Evolutionary conservation across 2,329 filamentous ascomycete species (phyloP), one percentile per base, ranked within the genome.

Genomic region (Exophiala sp.): DNA sequence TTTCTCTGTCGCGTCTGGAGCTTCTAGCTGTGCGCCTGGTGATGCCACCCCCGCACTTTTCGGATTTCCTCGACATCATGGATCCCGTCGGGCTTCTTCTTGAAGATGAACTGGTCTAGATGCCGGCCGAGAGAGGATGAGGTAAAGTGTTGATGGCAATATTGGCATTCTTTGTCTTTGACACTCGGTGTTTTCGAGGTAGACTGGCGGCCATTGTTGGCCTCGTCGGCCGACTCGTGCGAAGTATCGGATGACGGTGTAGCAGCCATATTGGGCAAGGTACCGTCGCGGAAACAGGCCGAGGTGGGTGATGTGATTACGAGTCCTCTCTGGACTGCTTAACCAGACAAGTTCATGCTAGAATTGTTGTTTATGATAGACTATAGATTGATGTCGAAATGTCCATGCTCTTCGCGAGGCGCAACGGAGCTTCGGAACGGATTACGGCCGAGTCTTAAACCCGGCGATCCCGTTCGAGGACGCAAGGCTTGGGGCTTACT

Each of bases 51-150:
- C 46, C 91, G 81, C 62, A 95, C 73, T 68, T 85, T 87, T 59
- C 80, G 79, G 62, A 97, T 97, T 67, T 88, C 87, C 6, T 91
- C 87, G 51, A 96, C 87, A 71, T 95, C 78, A 69, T 97, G 91
- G 39, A 95, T 72, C 43, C 90, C 90, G 69, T 97, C 91, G 1
- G 91, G 88, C 66, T 96, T 96, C 72, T 89, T 94, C 52, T 89
- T 85, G 64, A 89, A 90, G 63, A 96, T 90, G 68, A 94, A 96
- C 32, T 95, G 80, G 66, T 97, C 91, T 59, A 96, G 82, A 69
- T 97, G 91, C 39, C 91, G 85, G 43, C 91, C 91, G 46, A 97
- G 80, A 2, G 88, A 95, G 13, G 89, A 95, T 1, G 90, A 96
- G 13, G 91, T 96, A 65, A 96, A 97, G 5, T 85, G 77, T 67